A percentile compares a stretch with the other conserved stretches of the same genome.
These are phyloP conservation scores for Penicillium sp. DNA, from an alignment of 2,329 filamentous ascomycete species.

Conservation along the genomic window DNA sequence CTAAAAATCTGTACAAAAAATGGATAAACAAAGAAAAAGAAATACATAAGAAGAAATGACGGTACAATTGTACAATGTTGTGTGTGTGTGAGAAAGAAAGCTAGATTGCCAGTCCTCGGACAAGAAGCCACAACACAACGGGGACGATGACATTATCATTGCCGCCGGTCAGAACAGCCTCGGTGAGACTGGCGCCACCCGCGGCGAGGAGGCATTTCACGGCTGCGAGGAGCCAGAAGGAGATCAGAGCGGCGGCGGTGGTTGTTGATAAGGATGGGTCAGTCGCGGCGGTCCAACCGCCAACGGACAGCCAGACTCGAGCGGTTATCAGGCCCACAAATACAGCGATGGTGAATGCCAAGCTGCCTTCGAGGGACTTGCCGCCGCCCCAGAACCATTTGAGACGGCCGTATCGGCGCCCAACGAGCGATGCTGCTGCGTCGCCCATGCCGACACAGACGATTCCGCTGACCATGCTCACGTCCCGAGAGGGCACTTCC, in stretches of 20 bases:
- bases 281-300: slow-evolving; percentile 58
- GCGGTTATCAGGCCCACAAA: slow-evolving; percentile 67
- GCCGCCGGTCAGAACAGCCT: slow-evolving; percentile 90
- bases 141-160: slow-evolving; percentile 99
- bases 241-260: slow-evolving; percentile 17
- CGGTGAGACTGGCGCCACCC: slow-evolving; percentile 78
- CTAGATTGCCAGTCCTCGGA: slow-evolving; percentile 62
- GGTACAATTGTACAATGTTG: neutral
- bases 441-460: slow-evolving; percentile 95
- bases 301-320: slow-evolving; percentile 69
- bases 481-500: slow-evolving; percentile 69
- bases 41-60: neutral
- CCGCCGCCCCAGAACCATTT: slow-evolving; percentile 98
- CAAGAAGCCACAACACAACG: slow-evolving; percentile 85
- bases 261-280: slow-evolving; percentile 12
- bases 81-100: neutral
- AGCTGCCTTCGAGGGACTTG: slow-evolving; percentile 83
- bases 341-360: slow-evolving; percentile 79
- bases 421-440: slow-evolving; percentile 85
- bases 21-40: neutral
- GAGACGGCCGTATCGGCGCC: slow-evolving; percentile 74
- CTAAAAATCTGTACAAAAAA: neutral
- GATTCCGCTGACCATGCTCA: slow-evolving; percentile 88
- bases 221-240: slow-evolving; percentile 32
- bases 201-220: slow-evolving; percentile 69